Conservation (phyloP, 352 stramenopile genomes). For the Phytopythium oedochilum region DNA sequence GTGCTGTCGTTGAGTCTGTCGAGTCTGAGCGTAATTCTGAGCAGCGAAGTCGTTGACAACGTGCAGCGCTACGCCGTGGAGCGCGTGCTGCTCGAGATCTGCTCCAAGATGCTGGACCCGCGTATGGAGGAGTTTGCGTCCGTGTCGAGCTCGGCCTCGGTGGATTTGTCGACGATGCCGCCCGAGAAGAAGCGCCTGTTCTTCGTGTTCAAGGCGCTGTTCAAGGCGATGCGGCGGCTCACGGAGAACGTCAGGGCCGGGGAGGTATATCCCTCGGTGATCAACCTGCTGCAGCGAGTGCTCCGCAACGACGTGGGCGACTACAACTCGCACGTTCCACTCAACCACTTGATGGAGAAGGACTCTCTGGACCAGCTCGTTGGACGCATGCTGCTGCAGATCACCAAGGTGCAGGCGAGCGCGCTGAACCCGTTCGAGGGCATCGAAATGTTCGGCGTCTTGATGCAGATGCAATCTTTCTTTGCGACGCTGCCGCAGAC, state of each 20-base stretch:
- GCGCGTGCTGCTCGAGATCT: conserved; percentile 68
- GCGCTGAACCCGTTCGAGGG: conserved; percentile 64
- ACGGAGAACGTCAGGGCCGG: conserved; percentile 57
- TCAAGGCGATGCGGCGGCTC: conserved; percentile 50
- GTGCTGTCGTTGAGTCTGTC: conserved; percentile 73
- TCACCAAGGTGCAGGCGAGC: conserved; percentile 52
- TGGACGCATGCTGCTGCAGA: conserved; percentile 61
- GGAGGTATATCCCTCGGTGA: conserved; percentile 70
- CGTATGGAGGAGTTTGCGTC: conserved; percentile 56
- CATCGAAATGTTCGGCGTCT: conserved; percentile 75
- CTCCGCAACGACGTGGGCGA: conserved; percentile 76
- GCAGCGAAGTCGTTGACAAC: conserved; percentile 43
- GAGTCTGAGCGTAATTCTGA: conserved; percentile 58
- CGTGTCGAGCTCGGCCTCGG: conserved; percentile 28
- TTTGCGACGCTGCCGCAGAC: conserved; percentile 66
- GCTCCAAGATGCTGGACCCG: conserved; percentile 69
- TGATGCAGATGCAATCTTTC: conserved; percentile 87
- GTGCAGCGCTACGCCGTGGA: conserved; percentile 78
- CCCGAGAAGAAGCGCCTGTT: conserved; percentile 56
- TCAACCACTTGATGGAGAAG: conserved; percentile 69
- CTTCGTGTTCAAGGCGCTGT: conserved; percentile 68
- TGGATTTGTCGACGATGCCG: conserved; percentile 33
- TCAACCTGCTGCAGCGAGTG: conserved; percentile 77
- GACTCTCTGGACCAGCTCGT: conserved; percentile 79
- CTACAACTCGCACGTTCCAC: conserved; percentile 67